A percentile compares a stretch with the other conserved stretches of the same genome.
Conservation (phyloP, 225 moss, liverwort and hornwort species). For the Bryoerythrophyllum caledonicum region DNA sequence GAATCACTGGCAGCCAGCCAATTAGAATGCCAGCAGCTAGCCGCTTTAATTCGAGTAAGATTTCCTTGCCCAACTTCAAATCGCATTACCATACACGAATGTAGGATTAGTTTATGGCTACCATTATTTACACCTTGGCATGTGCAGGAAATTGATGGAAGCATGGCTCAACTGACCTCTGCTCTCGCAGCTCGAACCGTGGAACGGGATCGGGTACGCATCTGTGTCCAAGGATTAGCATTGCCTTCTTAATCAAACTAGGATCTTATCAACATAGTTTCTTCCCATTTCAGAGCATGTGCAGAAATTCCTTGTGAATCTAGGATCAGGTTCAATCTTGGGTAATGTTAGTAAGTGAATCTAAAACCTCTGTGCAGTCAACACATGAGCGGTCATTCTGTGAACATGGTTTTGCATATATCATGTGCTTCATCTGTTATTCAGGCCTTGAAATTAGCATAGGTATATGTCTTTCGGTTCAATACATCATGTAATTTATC, state of each 20-base stretch:
- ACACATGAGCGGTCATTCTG: neutral
- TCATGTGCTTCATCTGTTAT: conserved; percentile 10
- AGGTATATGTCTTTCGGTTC: neutral
- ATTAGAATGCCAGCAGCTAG: conserved; percentile 70
- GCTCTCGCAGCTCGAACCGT: conserved; percentile 67
- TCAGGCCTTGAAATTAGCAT: conserved; percentile 1
- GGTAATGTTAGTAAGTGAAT: neutral
- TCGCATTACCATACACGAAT: neutral
- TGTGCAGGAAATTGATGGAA: conserved; percentile 81
- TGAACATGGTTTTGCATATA: neutral
- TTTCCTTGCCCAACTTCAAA: conserved; percentile 4
- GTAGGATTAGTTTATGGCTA: neutral
- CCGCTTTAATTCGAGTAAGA: conserved; percentile 68
- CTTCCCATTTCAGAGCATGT: neutral
- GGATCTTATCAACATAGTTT: neutral
- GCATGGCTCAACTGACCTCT: conserved; percentile 75
- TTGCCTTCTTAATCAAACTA: neutral
- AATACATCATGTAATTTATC: conserved; percentile 10
- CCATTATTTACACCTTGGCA: neutral
- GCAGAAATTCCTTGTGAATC: neutral
- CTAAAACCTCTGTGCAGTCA: neutral
- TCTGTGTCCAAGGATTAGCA: neutral
- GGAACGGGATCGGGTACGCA: conserved; percentile 68
- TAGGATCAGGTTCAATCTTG: neutral
- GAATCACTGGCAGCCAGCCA: conserved; percentile 81